These are phyloP conservation scores for Yamadazyma nakazawae DNA, from an alignment of 805 yeast genomes.

Conservation along the genomic window DNA sequence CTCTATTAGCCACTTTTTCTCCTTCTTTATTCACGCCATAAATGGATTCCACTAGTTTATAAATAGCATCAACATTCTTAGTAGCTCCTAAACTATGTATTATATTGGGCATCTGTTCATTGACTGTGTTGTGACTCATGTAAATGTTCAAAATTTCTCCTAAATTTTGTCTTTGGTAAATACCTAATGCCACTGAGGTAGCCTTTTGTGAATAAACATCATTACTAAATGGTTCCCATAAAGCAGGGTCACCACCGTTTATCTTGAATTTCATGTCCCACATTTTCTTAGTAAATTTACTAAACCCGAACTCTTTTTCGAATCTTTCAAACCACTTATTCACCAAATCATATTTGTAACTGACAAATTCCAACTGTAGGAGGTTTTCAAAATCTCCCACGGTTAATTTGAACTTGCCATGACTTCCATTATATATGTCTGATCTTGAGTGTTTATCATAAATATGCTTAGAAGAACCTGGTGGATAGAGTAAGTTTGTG, in stretches of 20 bases:
- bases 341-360: constrained; percentile 38
- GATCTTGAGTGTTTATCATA: constrained; percentile 18
- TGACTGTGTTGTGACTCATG: constrained; percentile 12
- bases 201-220: constrained; percentile 13
- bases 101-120: constrained; percentile 24
- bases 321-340: constrained; percentile 36
- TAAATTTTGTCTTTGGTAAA: background rate
- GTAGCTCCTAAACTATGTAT: constrained; percentile 34
- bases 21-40: constrained; percentile 34
- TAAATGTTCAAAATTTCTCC: constrained; percentile 1
- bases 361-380: constrained; percentile 31
- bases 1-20: constrained; percentile 7
- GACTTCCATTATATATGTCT: constrained; percentile 1
- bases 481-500: constrained; percentile 20
- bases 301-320: constrained; percentile 20
- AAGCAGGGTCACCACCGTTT: constrained; percentile 29
- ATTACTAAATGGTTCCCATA: constrained; percentile 25
- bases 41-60: constrained; percentile 22
- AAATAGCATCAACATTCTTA: constrained; percentile 18
- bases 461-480: constrained; percentile 14
- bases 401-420: constrained; percentile 7
- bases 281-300: constrained; percentile 27
- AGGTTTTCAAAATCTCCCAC: constrained; percentile 37
- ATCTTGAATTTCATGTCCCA: constrained; percentile 36
- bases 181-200: constrained; percentile 10